Evolutionary conservation across 192 early-diverging fungal genomes (phyloP), one percentile per base, ranked within the genome.

Genomic region (Fimicolochytrium jonesii): DNA sequence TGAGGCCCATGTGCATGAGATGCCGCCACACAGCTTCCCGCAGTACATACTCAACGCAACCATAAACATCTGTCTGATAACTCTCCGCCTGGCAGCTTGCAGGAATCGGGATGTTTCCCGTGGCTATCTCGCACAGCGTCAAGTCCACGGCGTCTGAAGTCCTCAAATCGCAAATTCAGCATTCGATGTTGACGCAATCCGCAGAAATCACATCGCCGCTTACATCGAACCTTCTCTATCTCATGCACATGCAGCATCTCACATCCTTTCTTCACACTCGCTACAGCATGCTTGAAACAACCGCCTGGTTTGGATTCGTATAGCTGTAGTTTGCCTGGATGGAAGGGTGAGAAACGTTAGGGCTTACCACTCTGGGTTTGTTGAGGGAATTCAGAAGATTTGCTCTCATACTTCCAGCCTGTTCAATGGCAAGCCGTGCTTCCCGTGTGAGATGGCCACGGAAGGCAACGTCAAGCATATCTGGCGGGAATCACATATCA

Each of bases 51-150:
- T 66, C 55, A 9, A 66, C 55, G 37, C 64, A 66, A 25, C 55
- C 29, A 46, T 44, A 58, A 1, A 66, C 54, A 17, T 58, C 36
- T 17, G 6, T 6, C 41, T 58, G 43, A 1, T 18, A 22, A 20
- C 26, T 20, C 6, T 66, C 55, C 4, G 6, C 20, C 28, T 29
- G 5, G 42, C 64, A 66, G 18, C 58, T 56, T 6, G 7, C 20
- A n/a, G 64, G 64, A 4, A 56, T 66, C n/a, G 64, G 42, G 1
- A 66, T 66, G 32, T 28, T 58, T 28, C 55, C 64, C 28, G 64
- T 66, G 7, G 64, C 41, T 18, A 66, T 58, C 26, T 66, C 64
- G 32, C 64, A 66, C 11, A 30, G 23, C 15, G 64, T 66, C 23
- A 66, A 32, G 7, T 36, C 25, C 9, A 66, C 47, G 3, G 64